phyloP scores from a whole-genome alignment of 2,329 filamentous ascomycete species.

The Penicillium sp. region DNA sequence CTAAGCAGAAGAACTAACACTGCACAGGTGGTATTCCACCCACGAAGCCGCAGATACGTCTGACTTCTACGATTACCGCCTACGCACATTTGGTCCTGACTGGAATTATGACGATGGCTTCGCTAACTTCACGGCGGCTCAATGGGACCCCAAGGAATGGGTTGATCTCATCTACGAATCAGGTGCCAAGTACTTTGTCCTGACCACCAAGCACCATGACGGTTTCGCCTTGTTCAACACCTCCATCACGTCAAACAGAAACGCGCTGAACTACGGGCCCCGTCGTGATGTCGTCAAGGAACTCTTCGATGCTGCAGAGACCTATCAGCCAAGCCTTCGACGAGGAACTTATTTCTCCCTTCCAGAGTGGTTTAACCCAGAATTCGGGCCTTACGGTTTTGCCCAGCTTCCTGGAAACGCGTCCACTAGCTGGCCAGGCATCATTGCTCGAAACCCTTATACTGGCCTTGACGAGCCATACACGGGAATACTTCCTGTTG shows the following conservation, averaged over 20 bases:
- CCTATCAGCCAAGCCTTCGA: constrained; percentile 42
- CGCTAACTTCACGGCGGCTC: constrained; percentile 49
- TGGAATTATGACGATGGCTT: constrained; percentile 57
- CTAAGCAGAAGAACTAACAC: constrained; percentile 12
- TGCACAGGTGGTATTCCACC: constrained; percentile 48
- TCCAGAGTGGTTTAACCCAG: constrained; percentile 47
- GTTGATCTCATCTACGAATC: constrained; percentile 52
- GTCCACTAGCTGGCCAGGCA: constrained; percentile 27
- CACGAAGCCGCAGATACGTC: constrained; percentile 39
- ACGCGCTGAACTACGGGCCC: constrained; percentile 36
- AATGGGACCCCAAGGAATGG: constrained; percentile 52
- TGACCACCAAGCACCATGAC: constrained; percentile 46
- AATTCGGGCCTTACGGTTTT: constrained; percentile 41
- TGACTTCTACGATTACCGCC: constrained; percentile 49
- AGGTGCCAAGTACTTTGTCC: constrained; percentile 48
- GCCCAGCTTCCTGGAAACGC: constrained; percentile 27
- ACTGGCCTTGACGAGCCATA: constrained; percentile 42
- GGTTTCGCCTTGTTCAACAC: constrained; percentile 46
- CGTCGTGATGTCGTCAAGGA: constrained; percentile 41
- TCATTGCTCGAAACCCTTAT: constrained; percentile 43
- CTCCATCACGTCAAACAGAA: constrained; percentile 38
- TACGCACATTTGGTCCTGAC: constrained; percentile 49
- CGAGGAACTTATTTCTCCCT: constrained; percentile 44
- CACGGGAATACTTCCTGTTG: constrained; percentile 40
- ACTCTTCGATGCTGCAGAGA: constrained; percentile 41